Percentiles rank a stretch among this genome's conserved stretches.
Conservation (phyloP, 306 rosid genomes). For the Dicorynia guianensis region DNA sequence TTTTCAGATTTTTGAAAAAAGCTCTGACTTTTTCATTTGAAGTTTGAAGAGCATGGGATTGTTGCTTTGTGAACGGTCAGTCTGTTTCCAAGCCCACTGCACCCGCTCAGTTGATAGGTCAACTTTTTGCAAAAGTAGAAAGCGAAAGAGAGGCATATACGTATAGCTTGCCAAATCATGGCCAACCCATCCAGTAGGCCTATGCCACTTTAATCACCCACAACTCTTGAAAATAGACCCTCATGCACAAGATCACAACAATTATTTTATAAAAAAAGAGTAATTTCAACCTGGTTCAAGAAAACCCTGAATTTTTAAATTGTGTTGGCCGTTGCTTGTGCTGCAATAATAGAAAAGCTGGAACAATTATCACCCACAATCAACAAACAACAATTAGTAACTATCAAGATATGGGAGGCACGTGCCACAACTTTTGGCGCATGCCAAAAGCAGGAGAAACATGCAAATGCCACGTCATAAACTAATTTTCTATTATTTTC, state of each 20-base stretch:
- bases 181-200: not conserved
- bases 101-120: not conserved
- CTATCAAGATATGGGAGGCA: constrained; percentile 48
- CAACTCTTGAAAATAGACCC: not conserved
- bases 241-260: constrained; percentile 25
- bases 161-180: not conserved
- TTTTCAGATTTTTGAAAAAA: no score
- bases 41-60: no score
- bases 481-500: not conserved
- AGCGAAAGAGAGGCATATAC: not conserved
- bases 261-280: constrained; percentile 63
- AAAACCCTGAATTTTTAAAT: constrained; percentile 33
- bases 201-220: not conserved
- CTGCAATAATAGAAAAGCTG: constrained; percentile 36
- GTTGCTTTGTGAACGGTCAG: not conserved
- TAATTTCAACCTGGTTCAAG: constrained; percentile 49
- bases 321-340: constrained; percentile 39
- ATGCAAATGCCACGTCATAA: constrained; percentile 25
- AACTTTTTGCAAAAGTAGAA: not conserved
- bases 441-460: constrained; percentile 60
- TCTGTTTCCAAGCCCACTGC: not conserved
- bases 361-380: constrained; percentile 21
- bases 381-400: constrained; percentile 20
- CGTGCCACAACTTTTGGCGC: constrained; percentile 69
- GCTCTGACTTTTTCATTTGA: no score